Percentiles rank a stretch among this genome's conserved stretches.
phyloP scores from a whole-genome alignment of 2,329 filamentous ascomycete genomes.

The Colletotrichum sp. region DNA sequence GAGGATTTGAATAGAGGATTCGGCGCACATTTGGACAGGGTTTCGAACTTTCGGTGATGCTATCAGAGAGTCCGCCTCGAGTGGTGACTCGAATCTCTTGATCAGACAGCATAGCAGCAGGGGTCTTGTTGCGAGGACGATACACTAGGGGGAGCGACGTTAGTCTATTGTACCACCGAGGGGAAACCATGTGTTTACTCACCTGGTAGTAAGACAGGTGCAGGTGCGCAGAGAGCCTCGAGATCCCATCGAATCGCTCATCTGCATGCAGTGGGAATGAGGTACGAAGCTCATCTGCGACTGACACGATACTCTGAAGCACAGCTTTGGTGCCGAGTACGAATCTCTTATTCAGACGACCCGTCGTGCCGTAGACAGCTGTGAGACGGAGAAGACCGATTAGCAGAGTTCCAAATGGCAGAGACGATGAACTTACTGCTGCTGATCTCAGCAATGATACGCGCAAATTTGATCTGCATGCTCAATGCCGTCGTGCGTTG shows the following conservation, averaged over 20 bases:
- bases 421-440: conserved; percentile 25
- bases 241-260: conserved; percentile 35
- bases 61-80: conserved; percentile 33
- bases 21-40: conserved; percentile 37
- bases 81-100: conserved; percentile 31
- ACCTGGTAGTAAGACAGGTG: conserved; percentile 39
- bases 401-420: background rate
- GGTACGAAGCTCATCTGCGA: conserved; percentile 34
- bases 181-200: background rate
- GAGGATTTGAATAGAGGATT: conserved; percentile 36
- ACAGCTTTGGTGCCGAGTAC: conserved; percentile 34
- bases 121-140: conserved; percentile 35
- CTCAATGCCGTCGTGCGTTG: conserved; percentile 32
- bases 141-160: conserved; percentile 26
- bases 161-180: background rate
- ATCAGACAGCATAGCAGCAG: conserved; percentile 36
- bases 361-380: conserved; percentile 35
- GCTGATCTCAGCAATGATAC: conserved; percentile 34
- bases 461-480: conserved; percentile 37
- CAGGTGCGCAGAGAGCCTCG: conserved; percentile 34
- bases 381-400: background rate
- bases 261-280: conserved; percentile 33
- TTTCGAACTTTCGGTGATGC: conserved; percentile 40
- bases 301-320: conserved; percentile 30
- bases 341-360: conserved; percentile 33